Evolutionary conservation across 345 rosid genomes (phyloP), one percentile per base, ranked within the genome.

Genomic region (Eucalyptus grandis): DNA sequence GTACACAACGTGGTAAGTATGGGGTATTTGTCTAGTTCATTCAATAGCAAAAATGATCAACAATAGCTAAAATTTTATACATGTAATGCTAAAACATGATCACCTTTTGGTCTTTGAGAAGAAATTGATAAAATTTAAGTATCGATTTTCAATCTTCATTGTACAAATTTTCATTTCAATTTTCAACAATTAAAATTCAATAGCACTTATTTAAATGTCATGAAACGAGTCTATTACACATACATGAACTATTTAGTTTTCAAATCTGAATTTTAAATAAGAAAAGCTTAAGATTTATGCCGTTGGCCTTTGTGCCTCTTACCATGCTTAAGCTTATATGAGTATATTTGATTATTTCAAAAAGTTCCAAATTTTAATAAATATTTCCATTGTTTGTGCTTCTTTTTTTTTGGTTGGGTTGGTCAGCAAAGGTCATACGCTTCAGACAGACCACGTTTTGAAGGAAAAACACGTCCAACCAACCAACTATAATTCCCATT

Each of bases 81-180:
- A 0, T 37, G 43, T 27, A 77, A 34, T 21, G 15, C 14, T 19
- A 40, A 77, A 37, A 19, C 27, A 19, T 9, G 46, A 19, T 19
- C 82, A 2, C 8, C 0, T 10, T 72, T 72, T 0, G 0, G 0
- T 72, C 2, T 17, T 69, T 10, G 46, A 0, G 40, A 72, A 10
- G 14, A 17, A 37, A 37, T 6, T 6, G 15, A 77, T 77, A 37
- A 72, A 72, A 72, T 34, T 34, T 37, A 21, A 4, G 3, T 37
- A 0, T 69, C 12, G 7, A 3, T 72, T 72, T 2, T 19, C 14
- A 37, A 19, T 72, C 1, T 1, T 21, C 9, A 37, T 21, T 1
- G 11, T 34, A 34, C 14, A 9, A 34, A 3, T 34, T 69, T 17
- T 31, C 43, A 9, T 69, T 31, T 16, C 24, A 17, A 31, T 67